phyloP scores from a whole-genome alignment of 2,329 filamentous ascomycete genomes.

The Phoma sp. region DNA sequence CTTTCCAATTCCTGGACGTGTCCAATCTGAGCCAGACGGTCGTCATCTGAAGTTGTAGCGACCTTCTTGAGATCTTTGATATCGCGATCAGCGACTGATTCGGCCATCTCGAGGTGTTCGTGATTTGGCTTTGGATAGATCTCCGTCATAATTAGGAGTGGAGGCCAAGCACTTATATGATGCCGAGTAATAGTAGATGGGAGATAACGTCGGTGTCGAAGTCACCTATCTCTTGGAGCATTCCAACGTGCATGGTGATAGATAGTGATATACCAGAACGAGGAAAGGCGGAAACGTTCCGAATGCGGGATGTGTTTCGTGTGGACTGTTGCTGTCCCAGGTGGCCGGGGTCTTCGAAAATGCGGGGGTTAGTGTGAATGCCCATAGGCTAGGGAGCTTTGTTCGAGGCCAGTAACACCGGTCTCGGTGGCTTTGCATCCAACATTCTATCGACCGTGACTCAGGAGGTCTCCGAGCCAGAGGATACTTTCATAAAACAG shows the following conservation, averaged over 20 bases:
- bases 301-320: background rate
- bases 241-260: conserved; percentile 1
- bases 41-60: conserved; percentile 13
- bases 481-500: no score
- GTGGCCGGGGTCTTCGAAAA: background rate
- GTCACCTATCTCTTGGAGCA: conserved; percentile 5
- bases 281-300: conserved; percentile 12
- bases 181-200: background rate
- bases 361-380: conserved; percentile 14
- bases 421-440: background rate
- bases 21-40: conserved; percentile 27
- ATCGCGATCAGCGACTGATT: conserved; percentile 14
- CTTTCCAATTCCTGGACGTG: conserved; percentile 36
- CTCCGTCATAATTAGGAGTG: background rate
- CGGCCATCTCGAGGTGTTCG: conserved; percentile 18
- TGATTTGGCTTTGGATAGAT: conserved; percentile 10
- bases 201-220: conserved; percentile 11
- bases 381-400: background rate
- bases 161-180: conserved; percentile 7
- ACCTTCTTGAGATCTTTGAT: conserved; percentile 16
- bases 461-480: no score
- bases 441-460: no score
- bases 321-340: background rate
- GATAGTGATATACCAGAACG: conserved; percentile 10
- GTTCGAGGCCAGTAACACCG: background rate